phyloP scores from a whole-genome alignment of 352 stramenopile genomes.

The Globisporangium radiosum region DNA sequence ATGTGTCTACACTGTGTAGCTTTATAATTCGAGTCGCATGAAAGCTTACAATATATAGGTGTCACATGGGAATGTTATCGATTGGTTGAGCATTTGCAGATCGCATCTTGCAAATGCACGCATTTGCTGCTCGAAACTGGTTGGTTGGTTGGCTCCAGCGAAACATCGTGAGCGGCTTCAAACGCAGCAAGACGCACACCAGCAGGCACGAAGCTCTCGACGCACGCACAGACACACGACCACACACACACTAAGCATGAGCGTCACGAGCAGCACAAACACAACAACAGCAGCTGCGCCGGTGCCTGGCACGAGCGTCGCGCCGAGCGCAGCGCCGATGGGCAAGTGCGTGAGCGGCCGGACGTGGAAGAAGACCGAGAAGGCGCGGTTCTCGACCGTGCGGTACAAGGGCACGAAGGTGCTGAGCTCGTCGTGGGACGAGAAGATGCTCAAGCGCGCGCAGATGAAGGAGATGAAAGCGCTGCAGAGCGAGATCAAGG shows the following conservation, averaged over 20 bases:
- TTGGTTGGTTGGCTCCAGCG: neutral
- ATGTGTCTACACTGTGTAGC: too few relatives aligned
- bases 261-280: constrained; percentile 16
- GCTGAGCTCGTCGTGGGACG: constrained; percentile 84
- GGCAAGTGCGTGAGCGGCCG: constrained; percentile 69
- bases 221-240: neutral
- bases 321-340: constrained; percentile 26
- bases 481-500: constrained; percentile 77
- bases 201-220: too few relatives aligned
- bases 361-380: constrained; percentile 83
- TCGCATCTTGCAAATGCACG: too few relatives aligned
- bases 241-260: constrained; percentile 1
- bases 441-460: constrained; percentile 74
- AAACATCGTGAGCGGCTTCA: neutral
- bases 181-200: neutral
- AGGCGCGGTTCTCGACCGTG: constrained; percentile 65
- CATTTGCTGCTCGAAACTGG: too few relatives aligned
- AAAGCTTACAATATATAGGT: too few relatives aligned
- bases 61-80: too few relatives aligned
- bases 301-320: constrained; percentile 8
- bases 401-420: constrained; percentile 71
- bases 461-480: constrained; percentile 83
- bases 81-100: too few relatives aligned
- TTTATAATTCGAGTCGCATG: too few relatives aligned
- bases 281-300: constrained; percentile 4